Base-by-base conservation (phyloP, 108 stramenopile species). In the Pseudonitzschia multistriata region DNA sequence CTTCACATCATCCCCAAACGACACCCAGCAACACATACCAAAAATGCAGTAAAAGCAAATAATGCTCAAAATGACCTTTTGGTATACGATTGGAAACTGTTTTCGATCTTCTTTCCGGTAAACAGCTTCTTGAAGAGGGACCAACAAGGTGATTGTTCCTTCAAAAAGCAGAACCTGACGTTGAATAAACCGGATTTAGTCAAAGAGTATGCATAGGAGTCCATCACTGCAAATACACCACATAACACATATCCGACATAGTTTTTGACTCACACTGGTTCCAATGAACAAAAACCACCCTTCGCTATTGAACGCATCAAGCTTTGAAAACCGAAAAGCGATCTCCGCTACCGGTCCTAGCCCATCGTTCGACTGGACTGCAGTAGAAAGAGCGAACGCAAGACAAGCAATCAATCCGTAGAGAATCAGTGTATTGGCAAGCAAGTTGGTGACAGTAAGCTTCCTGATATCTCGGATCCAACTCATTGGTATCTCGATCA, bases 41-140 rank as follows among this genome's bases (percentile, higher is more conserved):
- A 88, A 91, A 72, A 88, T 67, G 15, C 72, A 66, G 52, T 91
- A 91, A 73, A 88, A 87, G n/a, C 50, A 57, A 34, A 88, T 82
- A 25, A 91, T 85, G 11, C 77, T 63, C 24, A 74, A n/a, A 33
- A 84, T 87, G 19, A 85, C 85, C 5, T 40, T 76, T 25, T 61
- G 53, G 47, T 90, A 81, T 1, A 90, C 70, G 3, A 66, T n/a
- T 6, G 86, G 82, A 62, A 90, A 90, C 40, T 72, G 79, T 62
- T 70, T 48, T 29, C 75, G 70, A 56, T 83, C 82, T n/a, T 78
- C 73, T 19, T 62, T 61, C 4, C 37, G 21, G 34, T 74, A 67
- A 0, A 90, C 89, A 24, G 85, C 89, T 71, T 86, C 86, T 62
- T 87, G 86, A 37, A 87, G 79, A 0, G 89, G 90, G 0, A 91